Base-by-base conservation (phyloP, 2,329 filamentous ascomycete genomes). In the Trichoderma sp. region DNA sequence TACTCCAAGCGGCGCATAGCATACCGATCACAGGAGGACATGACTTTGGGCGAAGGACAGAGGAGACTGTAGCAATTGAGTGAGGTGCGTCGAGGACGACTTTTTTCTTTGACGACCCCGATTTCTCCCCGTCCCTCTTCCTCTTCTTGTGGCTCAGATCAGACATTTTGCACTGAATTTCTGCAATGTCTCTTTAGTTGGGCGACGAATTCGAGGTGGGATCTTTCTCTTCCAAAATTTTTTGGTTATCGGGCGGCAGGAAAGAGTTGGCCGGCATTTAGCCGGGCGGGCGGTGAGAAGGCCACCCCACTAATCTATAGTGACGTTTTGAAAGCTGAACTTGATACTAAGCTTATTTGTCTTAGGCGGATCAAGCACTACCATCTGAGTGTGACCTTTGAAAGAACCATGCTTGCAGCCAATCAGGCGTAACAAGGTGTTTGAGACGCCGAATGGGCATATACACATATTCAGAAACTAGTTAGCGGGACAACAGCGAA, bases 21-120 rank as follows among this genome's bases (percentile, higher is more conserved):
- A 78, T 84, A 87, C 85, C 85, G 78, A 88, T 80, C 33, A 87
- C 80, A 3, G 87, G 87, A 24, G 86, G 84, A 74, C 81, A 86
- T 72, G 79, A 79, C 71, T 82, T 82, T 21, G 81, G 79, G 69
- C 79, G 79, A 31, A 83, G 77, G 16, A 87, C 75, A 2, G 85
- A 82, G 37, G 83, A 81, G 35, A 88, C 80, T 53, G 79, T 82
- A 66, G 85, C 79, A 40, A 77, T 80, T 29, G 79, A 71, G 59
- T 79, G 74, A 19, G 79, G 72, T n/a, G 78, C 76, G 73, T 84
- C 80, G 52, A 86, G 78, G 58, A 81, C 80, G n/a, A 85, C 83
- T 77, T 87, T 88, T 77, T 83, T 88, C 72, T 85, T 84, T 29
- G 81, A 78, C 68, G 82, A 2, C 77, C 74, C 49, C 7, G 40